These are phyloP conservation scores for Bruguiera parviflora DNA, from an alignment of 345 rosid genomes.

Conservation along the genomic window DNA sequence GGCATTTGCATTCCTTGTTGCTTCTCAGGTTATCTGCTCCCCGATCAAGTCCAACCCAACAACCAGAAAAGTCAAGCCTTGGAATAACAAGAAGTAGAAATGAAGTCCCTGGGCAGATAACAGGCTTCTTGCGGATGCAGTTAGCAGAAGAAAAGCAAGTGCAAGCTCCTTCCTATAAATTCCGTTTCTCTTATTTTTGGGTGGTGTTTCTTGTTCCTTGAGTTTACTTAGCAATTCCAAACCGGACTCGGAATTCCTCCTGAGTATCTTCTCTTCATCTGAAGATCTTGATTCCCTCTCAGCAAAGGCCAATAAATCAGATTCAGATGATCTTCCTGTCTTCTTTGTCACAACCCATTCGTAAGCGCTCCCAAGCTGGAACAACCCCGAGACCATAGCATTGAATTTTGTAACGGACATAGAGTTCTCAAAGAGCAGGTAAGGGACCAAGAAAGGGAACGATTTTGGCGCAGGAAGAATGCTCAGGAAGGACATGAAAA, in stretches of 20 bases:
- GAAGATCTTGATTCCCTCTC: constrained; percentile 59
- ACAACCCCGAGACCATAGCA: constrained; percentile 87
- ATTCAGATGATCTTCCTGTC: constrained; percentile 81
- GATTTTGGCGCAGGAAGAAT: constrained; percentile 81
- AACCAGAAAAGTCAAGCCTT: constrained; percentile 75
- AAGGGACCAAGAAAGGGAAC: constrained; percentile 85
- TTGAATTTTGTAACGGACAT: constrained; percentile 95
- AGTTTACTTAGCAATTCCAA: constrained; percentile 58
- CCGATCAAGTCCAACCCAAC: constrained; percentile 93
- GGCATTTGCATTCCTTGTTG: not conserved
- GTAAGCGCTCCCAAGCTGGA: constrained; percentile 85
- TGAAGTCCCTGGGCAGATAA: constrained; percentile 85
- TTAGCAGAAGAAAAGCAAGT: constrained; percentile 74
- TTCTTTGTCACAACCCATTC: constrained; percentile 93
- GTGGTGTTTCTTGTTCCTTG: constrained; percentile 41
- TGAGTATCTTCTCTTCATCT: constrained; percentile 49
- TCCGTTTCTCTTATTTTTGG: constrained; percentile 49
- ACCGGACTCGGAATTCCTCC: constrained; percentile 73
- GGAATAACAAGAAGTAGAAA: constrained; percentile 86
- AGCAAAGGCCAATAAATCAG: constrained; percentile 67
- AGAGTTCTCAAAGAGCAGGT: constrained; percentile 84
- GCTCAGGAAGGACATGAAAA: constrained; percentile 74
- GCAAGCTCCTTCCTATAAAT: constrained; percentile 76
- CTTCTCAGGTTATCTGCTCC: constrained; percentile 63
- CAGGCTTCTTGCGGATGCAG: constrained; percentile 79